Base-by-base conservation (phyloP, 495 filamentous ascomycete genomes). In the Hypomontagnella monticulosa region DNA sequence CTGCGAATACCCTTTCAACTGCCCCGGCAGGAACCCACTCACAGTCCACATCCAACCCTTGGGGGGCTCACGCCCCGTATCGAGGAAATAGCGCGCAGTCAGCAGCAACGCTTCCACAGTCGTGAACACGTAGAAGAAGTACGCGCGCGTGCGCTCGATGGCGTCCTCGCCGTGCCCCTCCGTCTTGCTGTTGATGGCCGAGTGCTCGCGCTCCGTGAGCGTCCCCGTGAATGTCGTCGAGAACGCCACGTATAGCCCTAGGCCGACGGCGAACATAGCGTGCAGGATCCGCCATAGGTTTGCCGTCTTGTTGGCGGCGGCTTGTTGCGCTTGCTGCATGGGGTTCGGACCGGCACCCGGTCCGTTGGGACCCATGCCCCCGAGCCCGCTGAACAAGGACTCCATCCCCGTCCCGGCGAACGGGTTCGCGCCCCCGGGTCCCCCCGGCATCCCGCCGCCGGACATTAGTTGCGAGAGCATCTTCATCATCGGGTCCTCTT, bases 241-340 rank as follows among this genome's bases (percentile, higher is more conserved):
- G 47, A 90, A 52, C 47, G 84, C 79, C 48, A 96, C 82, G 71
- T 95, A 96, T 9, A 91, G 64, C 0, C 88, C 91, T 4, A 96
- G 79, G 0, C 78, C 75, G 10, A 96, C 71, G 0, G 92, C 87
- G 74, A 93, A 90, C 0, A 92, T 37, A 2, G 87, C 84, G 75
- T 97, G 93, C 12, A 95, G 71, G 11, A 91, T 79, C 51, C 90
- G 87, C 91, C 92, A 96, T 0, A 92, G 57, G 56, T 86, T 83
- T 1, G 76, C 69, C 8, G 74, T 75, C 54, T 76, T 83, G 74
- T 81, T 80, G 57, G 75, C 61, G 30, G 65, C 67, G 20, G 38
- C 49, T 18, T 67, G 60, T 43, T 70, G 67, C 36, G 60, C 64
- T 49, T 71, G 71, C 54, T 70, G 71, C 57, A 84, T 47, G 75